These are phyloP conservation scores for Oryza rufipogon DNA, from an alignment of 176 grass and related monocot species.

Conservation along the genomic window DNA sequence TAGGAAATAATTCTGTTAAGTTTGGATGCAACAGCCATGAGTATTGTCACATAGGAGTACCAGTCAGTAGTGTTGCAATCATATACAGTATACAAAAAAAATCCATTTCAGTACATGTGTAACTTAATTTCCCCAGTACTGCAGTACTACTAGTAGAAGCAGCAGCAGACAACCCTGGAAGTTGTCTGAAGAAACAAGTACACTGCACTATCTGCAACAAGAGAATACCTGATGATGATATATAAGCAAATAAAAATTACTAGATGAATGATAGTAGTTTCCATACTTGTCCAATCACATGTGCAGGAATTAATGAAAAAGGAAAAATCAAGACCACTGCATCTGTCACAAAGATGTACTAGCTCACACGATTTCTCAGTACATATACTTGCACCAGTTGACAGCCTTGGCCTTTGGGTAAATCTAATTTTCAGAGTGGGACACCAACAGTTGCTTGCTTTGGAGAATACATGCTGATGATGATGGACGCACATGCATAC, in stretches of 20 bases:
- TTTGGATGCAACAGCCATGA: too few relatives aligned
- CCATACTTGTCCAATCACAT: not conserved
- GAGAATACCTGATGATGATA: too few relatives aligned
- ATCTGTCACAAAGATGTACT: not conserved
- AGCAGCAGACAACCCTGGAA: not conserved
- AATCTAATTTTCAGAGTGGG: not conserved
- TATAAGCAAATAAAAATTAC: not conserved
- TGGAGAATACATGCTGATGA: not conserved
- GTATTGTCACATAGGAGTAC: not conserved
- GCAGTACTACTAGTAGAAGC: not conserved
- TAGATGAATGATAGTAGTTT: not conserved
- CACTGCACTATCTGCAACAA: too few relatives aligned
- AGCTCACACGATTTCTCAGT: not conserved
- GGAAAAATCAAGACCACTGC: not conserved
- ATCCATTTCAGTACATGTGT: not conserved
- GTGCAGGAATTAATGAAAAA: not conserved
- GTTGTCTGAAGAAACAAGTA: not conserved
- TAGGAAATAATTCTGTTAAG: too few relatives aligned
- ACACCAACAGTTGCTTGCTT: not conserved
- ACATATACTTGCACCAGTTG: not conserved
- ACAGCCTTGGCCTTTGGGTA: not conserved
- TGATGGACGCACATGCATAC: not conserved
- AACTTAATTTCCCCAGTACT: too few relatives aligned
- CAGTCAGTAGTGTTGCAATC: not conserved
- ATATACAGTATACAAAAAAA: not conserved